Base-by-base conservation (phyloP, 306 rosid species). In the Pyrus bretschneideri region DNA sequence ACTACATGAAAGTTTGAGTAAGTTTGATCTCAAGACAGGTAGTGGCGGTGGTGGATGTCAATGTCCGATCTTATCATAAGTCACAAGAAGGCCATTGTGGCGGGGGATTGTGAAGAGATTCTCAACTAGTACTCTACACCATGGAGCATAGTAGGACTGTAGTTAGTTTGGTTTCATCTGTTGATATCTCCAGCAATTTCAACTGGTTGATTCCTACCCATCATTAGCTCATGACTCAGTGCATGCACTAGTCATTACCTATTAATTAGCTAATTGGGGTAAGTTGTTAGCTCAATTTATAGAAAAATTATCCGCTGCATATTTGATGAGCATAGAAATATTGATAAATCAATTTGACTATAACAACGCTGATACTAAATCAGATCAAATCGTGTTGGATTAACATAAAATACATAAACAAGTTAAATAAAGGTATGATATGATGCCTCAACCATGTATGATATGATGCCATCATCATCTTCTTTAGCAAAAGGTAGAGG, bases 391-490 rank as follows among this genome's bases (percentile, higher is more conserved):
- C 0, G 1, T 14, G 6, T 4, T 11, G 1, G 1, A 14, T 4
- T 46, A 46, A 1, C 14, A 46, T 14, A 35, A 46, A 46, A 14
- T 46, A 14, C 19, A 14, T 46, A 46, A 35, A 35, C 40, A 35
- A 35, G 9, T 35, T 35, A 35, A 6, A 35, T 6, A 35, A 35
- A 35, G 40, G 40, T 35, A 35, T 35, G 40, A 35, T 6, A 35
- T 35, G 40, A 35, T 35, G 40, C 72, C 72, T 25, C 72, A 38
- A 62, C 77, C 17, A 10, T 23, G 44, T 25, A 67, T 22, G 66
- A 76, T 25, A 67, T 15, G 66, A 76, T 76, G 66, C 72, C 65
- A 66, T 38, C 52, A 42, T 67, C 72, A 62, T 78, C 71, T 35
- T 70, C 51, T 69, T 51, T 57, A 45, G 33, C 19, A 64, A 63